These are phyloP conservation scores for Ophiobolus disseminans DNA, from an alignment of 2,329 filamentous ascomycete species.

Conservation along the genomic window DNA sequence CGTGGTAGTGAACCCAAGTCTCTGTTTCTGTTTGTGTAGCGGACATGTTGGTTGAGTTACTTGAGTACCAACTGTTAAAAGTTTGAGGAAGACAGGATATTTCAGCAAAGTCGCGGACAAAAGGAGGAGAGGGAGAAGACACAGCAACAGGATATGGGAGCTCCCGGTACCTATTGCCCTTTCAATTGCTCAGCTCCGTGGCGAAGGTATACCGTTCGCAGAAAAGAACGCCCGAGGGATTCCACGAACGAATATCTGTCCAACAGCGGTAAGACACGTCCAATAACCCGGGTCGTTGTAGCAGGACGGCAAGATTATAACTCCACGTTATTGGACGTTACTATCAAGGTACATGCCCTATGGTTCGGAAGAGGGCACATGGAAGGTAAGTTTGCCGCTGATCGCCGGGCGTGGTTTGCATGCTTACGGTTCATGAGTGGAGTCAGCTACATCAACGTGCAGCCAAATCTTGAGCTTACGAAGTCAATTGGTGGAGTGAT, in stretches of 20 bases:
- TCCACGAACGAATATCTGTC: background rate
- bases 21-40: constrained; percentile 16
- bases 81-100: no score
- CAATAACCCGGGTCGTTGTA: background rate
- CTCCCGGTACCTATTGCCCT: background rate
- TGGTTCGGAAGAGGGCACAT: constrained; percentile 2
- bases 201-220: background rate
- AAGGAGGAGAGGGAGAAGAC: no score
- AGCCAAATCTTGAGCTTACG: background rate
- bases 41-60: constrained; percentile 11
- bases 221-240: background rate
- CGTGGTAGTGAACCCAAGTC: constrained; percentile 39
- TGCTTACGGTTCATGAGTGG: background rate
- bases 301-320: background rate
- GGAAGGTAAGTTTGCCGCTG: constrained; percentile 3
- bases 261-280: constrained; percentile 6
- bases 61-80: no score
- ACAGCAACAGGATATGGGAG: no score
- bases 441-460: background rate
- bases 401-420: background rate
- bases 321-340: background rate
- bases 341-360: background rate
- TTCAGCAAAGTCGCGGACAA: no score
- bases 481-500: no score
- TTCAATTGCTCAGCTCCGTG: background rate